These are phyloP conservation scores for Suillus luteus DNA, from an alignment of 768 basidiomycete species.

Conservation along the genomic window DNA sequence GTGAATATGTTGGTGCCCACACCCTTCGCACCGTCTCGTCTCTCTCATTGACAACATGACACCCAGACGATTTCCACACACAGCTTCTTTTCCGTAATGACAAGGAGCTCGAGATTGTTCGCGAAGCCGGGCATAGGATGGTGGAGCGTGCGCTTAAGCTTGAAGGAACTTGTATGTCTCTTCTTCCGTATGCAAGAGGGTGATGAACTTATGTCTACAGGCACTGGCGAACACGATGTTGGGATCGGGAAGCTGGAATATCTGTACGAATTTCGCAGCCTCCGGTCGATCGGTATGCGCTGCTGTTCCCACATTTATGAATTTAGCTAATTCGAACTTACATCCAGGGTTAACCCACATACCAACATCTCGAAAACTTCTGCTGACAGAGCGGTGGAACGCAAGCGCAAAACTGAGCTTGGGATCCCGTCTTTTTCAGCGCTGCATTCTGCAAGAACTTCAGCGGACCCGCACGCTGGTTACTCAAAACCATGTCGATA, in stretches of 20 bases:
- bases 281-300: slow-evolving; percentile 64
- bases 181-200: neutral
- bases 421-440: slow-evolving; percentile 53
- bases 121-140: slow-evolving; percentile 57
- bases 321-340: slow-evolving; percentile 8
- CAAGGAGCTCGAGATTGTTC: slow-evolving; percentile 47
- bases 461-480: slow-evolving; percentile 40
- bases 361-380: slow-evolving; percentile 35
- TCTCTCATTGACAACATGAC: neutral
- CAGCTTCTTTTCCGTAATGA: slow-evolving; percentile 59
- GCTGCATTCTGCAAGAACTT: slow-evolving; percentile 18
- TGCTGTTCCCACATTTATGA: slow-evolving; percentile 7
- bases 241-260: slow-evolving; percentile 84
- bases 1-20: slow-evolving; percentile 72
- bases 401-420: slow-evolving; percentile 35
- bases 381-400: slow-evolving; percentile 35
- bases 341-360: slow-evolving; percentile 59
- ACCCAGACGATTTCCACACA: slow-evolving; percentile 50
- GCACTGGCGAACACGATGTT: slow-evolving; percentile 85
- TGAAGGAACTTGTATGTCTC: slow-evolving; percentile 67
- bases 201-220: slow-evolving; percentile 31
- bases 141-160: slow-evolving; percentile 66
- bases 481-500: slow-evolving; percentile 49
- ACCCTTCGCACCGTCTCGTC: slow-evolving; percentile 27
- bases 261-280: slow-evolving; percentile 60